A percentile compares a stretch with the other conserved stretches of the same genome.
Conservation (phyloP, 805 yeast genomes). For the Trichomonascus vanleenenianus region DNA sequence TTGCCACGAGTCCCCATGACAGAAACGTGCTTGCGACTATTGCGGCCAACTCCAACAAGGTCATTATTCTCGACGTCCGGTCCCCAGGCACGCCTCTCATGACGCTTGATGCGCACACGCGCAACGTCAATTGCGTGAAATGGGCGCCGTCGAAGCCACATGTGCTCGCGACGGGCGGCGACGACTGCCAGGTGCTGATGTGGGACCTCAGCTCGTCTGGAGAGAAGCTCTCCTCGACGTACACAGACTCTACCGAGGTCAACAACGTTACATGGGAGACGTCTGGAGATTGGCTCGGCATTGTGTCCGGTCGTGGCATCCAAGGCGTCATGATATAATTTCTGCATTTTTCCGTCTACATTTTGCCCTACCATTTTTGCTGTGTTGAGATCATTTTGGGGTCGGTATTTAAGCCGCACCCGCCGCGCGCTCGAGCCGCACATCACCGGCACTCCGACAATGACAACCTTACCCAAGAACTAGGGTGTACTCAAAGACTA, state of each 20-base stretch:
- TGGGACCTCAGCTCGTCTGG: slow-evolving; percentile 44
- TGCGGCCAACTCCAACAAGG: slow-evolving; percentile 57
- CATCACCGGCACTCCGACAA: too few species aligned
- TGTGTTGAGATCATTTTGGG: too few species aligned
- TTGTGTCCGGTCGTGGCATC: slow-evolving; percentile 58
- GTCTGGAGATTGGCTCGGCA: slow-evolving; percentile 75
- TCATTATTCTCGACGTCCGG: slow-evolving; percentile 73
- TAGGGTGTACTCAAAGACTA: too few species aligned
- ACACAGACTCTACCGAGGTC: slow-evolving; percentile 59
- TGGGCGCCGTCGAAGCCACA: slow-evolving; percentile 70
- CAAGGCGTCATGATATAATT: slow-evolving; percentile 41
- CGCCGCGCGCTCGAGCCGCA: too few species aligned
- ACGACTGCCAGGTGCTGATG: slow-evolving; percentile 50
- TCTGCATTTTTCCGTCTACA: not conserved
- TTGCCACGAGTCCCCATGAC: slow-evolving; percentile 74
- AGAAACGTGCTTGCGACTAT: slow-evolving; percentile 79
- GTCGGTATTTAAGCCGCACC: too few species aligned
- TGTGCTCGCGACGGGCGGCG: slow-evolving; percentile 62
- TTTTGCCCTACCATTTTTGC: not conserved
- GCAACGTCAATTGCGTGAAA: slow-evolving; percentile 59
- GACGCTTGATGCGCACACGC: slow-evolving; percentile 59
- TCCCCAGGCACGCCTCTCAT: slow-evolving; percentile 77
- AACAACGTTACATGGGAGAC: slow-evolving; percentile 71
- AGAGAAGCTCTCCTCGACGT: slow-evolving; percentile 32
- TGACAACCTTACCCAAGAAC: too few species aligned